phyloP scores from a whole-genome alignment of 2,329 filamentous ascomycete species.

The Colletotrichum salicis region DNA sequence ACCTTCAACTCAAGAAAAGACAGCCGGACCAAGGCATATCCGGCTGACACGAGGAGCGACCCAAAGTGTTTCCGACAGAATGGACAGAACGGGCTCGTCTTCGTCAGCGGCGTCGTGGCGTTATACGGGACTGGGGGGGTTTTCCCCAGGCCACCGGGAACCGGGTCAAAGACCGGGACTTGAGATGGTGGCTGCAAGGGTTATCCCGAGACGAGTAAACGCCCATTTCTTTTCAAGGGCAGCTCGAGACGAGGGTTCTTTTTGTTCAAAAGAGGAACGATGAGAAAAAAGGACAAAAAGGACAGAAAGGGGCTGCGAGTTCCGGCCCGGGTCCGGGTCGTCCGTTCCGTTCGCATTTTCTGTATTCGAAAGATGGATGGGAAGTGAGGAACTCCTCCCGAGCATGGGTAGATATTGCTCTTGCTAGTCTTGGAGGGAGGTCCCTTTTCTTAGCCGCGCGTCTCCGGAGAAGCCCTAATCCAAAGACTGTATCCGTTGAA shows the following conservation, averaged over 20 bases:
- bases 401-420: neutral
- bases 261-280: neutral
- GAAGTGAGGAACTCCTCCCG: neutral
- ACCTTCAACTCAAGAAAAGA: too few species aligned
- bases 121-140: neutral
- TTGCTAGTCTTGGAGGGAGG: neutral
- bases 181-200: neutral
- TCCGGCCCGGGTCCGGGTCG: neutral
- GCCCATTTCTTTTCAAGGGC: neutral
- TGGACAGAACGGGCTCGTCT: neutral
- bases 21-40: neutral
- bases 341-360: neutral
- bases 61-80: constrained; percentile 12
- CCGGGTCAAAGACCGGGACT: neutral
- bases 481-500: neutral
- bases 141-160: neutral
- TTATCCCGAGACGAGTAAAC: neutral
- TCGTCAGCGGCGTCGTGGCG: neutral
- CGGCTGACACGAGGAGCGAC: constrained; percentile 19
- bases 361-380: neutral
- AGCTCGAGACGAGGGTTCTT: neutral
- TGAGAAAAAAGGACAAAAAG: neutral
- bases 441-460: neutral
- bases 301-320: neutral
- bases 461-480: neutral